phyloP scores from a whole-genome alignment of 129 eudicot species.

The Oenanthe sinensis region DNA sequence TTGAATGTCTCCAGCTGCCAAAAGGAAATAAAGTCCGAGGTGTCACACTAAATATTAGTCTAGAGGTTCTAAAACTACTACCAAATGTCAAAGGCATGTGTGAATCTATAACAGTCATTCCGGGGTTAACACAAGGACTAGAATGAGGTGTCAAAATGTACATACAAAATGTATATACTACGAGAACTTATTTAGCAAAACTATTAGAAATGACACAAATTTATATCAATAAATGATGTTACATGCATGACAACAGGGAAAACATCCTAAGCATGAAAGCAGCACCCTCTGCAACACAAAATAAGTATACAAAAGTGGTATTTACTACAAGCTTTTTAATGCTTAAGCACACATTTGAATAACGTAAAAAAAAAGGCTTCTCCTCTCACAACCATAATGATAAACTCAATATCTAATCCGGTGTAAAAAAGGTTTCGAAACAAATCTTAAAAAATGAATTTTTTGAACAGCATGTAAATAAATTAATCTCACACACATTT shows the following conservation, averaged over 20 bases:
- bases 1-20: conserved; percentile 94
- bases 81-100: neutral
- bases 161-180: neutral
- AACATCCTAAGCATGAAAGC: neutral
- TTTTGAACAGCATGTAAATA: neutral
- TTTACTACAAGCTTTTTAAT: neutral
- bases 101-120: neutral
- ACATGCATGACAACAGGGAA: neutral
- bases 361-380: neutral
- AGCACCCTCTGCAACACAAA: neutral
- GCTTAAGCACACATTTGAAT: neutral
- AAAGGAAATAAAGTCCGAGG: conserved; percentile 13
- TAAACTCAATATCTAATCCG: neutral
- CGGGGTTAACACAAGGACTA: neutral
- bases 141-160: neutral
- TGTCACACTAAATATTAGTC: neutral
- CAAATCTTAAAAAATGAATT: neutral
- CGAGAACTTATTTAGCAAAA: neutral
- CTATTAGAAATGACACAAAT: neutral
- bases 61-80: conserved; percentile 8
- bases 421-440: neutral
- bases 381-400: neutral
- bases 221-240: neutral
- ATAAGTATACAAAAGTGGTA: neutral
- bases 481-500: neutral